Evolutionary conservation across 495 filamentous ascomycete species (phyloP), one percentile per base, ranked within the genome.

Genomic region (Annulohypoxylon stygium): DNA sequence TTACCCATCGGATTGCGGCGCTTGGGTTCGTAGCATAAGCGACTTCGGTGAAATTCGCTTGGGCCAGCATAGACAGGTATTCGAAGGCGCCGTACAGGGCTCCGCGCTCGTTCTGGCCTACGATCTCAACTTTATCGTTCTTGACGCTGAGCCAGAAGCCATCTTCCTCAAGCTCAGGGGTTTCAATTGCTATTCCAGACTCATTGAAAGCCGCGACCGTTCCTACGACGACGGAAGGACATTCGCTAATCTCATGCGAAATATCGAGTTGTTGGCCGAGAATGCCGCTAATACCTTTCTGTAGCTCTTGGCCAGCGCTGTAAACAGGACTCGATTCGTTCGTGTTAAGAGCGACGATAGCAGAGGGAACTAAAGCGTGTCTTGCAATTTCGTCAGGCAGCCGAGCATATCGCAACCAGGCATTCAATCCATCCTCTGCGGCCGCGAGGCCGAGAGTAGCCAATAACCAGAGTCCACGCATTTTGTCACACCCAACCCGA

Each of bases 1-100:
- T 92, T 1, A 89, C 85, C 90, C 90, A 92, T 69, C 91, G 84
- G 48, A 93, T 88, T 0, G 87, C 86, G 0, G 88, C 89, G 37
- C 84, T 82, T 0, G 91, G 90, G 67, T 87, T 92, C 3, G 84
- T 83, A 4, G 84, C 78, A 12, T 86, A 83, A 37, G 85, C 78
- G 33, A 88, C 84, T 16, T 84, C 75, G 3, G 86, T 84, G 68
- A 89, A 85, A 66, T 90, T 88, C 10, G 86, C 88, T 75, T 91
- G 89, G 2, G 86, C 87, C 30, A 93, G 78, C 73, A 84, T 83
- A 20, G 88, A 89, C 23, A 93, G 82, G 65, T 91, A 93, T 69
- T 92, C 86, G 74, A 90, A 93, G 1, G 90, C 83, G 18, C 90
- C 91, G 68, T 93, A 93, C 3, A 93, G 79, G 0, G 90, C 88